Evolutionary conservation across 2,329 filamentous ascomycete genomes (phyloP).

Genomic region (Graphilbum fragrans): DNA sequence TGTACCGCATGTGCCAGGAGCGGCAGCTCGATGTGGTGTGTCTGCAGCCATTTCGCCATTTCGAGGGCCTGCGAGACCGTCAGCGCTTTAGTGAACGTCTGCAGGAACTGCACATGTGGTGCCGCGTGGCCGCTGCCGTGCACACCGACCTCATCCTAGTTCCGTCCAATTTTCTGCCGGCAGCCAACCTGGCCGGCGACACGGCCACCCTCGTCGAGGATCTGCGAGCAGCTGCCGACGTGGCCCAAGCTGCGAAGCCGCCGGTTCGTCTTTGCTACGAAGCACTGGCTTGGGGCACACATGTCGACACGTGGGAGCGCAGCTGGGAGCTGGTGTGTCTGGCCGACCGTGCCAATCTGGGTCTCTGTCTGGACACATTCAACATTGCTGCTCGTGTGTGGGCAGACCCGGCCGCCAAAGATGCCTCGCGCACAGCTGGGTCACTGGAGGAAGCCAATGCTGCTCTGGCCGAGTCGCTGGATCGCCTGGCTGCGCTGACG

Average conservation of each 20-base stretch:
- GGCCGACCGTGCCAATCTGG: constrained; percentile 46
- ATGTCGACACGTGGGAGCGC: constrained; percentile 46
- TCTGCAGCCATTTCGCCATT: constrained; percentile 52
- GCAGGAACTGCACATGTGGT: constrained; percentile 45
- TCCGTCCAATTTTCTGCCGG: constrained; percentile 43
- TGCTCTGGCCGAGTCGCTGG: constrained; percentile 35
- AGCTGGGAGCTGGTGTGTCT: constrained; percentile 40
- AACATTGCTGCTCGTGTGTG: constrained; percentile 43
- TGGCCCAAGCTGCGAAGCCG: constrained; percentile 34
- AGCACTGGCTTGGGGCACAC: constrained; percentile 46
- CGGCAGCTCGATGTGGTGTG: constrained; percentile 35
- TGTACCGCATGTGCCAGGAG: constrained; percentile 32
- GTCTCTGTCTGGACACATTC: constrained; percentile 50
- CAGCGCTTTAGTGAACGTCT: constrained; percentile 33
- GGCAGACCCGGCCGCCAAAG: constrained; percentile 14
- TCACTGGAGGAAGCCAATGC: constrained; percentile 25
- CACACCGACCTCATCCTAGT: constrained; percentile 51
- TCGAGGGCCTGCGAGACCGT: constrained; percentile 46
- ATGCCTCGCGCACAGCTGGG: constrained; percentile 37
- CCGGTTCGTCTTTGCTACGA: constrained; percentile 48
- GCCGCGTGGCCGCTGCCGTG: constrained; percentile 40
- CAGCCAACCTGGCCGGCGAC: constrained; percentile 17
- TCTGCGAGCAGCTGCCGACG: constrained; percentile 40
- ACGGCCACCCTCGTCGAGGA: constrained; percentile 38
- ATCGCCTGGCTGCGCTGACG: constrained; percentile 29